Evolutionary conservation across 495 filamentous ascomycete species (phyloP), one percentile per base, ranked within the genome.

Genomic region (Podospora pseudocomata): DNA sequence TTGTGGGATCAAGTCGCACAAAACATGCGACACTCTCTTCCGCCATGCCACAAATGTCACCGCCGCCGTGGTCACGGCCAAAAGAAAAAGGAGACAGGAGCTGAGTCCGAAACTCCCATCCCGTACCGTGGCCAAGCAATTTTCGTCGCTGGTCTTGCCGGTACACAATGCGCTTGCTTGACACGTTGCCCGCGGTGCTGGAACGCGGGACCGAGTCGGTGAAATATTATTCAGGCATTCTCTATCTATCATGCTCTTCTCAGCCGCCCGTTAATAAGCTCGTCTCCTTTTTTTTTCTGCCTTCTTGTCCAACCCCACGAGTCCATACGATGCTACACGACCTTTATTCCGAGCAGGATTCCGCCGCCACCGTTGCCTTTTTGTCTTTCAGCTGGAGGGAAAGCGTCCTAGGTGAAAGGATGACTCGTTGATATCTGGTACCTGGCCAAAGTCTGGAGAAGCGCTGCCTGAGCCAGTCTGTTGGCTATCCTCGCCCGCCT

Each of bases 41-140:
- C 64, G 58, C 53, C 64, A 53, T 69, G 26, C 9, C 67, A 69
- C 64, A 66, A 57, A 61, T 67, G 59, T 60, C 56, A 61, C 58
- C 27, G 61, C 63, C 18, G 63, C 53, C 61, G 18, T 65, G 64
- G 34, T 56, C 60, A 53, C 57, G 57, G 53, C 49, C 55, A 63
- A 64, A 59, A 39, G 11, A 39, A 49, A 66, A 59, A 65, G 63
- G 67, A 44, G 62, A n/a, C 61, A 26, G 30, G 39, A 60, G 20
- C 20, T 28, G 30, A 30, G 26, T 5, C 28, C 61, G 26, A 20
- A 63, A 16, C 16, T 23, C 23, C 67, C 55, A 39, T 53, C 63
- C 56, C 63, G 63, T 68, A 67, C 34, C 61, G 28, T 20, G 32
- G 54, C 62, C 67, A 68, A 64, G 63, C 54, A 49, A 60, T 68